Evolutionary conservation across 352 stramenopile genomes (phyloP).

Genomic region (Phytophthora hybrid): DNA sequence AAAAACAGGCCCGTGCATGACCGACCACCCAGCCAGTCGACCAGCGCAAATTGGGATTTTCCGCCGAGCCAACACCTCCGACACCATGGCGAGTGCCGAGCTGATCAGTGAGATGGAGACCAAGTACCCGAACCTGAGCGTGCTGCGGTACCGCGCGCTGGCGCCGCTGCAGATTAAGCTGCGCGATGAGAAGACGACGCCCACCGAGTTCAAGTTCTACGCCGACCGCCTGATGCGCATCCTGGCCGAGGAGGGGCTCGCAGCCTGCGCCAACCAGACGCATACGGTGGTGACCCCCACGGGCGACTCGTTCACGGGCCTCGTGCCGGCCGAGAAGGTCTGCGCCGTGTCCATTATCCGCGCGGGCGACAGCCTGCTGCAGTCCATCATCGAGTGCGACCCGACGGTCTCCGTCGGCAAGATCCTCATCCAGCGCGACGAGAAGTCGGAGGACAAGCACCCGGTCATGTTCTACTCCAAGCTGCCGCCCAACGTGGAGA

Average conservation of each 20-base stretch:
- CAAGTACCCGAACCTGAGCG: slow-evolving; percentile 69
- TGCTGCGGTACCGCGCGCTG: slow-evolving; percentile 75
- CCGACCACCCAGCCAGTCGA: slow-evolving; percentile 17
- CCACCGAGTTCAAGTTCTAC: slow-evolving; percentile 84
- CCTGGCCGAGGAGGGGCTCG: slow-evolving; percentile 78
- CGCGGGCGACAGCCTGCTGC: slow-evolving; percentile 90
- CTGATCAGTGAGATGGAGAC: slow-evolving; percentile 60
- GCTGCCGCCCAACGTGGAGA: slow-evolving; percentile 86
- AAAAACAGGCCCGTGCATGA: slow-evolving; percentile 1
- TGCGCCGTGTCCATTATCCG: slow-evolving; percentile 96
- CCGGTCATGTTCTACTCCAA: slow-evolving; percentile 96
- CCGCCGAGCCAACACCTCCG: neutral
- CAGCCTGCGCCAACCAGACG: slow-evolving; percentile 60
- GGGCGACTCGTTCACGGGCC: slow-evolving; percentile 61
- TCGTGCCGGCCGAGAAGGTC: slow-evolving; percentile 70
- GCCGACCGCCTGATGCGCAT: slow-evolving; percentile 84
- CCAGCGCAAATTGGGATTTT: slow-evolving; percentile 28
- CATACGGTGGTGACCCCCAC: slow-evolving; percentile 76
- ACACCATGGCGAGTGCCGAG: slow-evolving; percentile 53
- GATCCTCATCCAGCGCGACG: slow-evolving; percentile 97
- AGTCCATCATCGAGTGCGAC: slow-evolving; percentile 90
- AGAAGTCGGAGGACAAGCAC: slow-evolving; percentile 87
- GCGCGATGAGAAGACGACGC: slow-evolving; percentile 70
- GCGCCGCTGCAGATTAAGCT: slow-evolving; percentile 77
- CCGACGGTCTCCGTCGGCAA: slow-evolving; percentile 94